These are phyloP conservation scores for Alternaria burnsii DNA, from an alignment of 2,329 filamentous ascomycete species.

Conservation along the genomic window DNA sequence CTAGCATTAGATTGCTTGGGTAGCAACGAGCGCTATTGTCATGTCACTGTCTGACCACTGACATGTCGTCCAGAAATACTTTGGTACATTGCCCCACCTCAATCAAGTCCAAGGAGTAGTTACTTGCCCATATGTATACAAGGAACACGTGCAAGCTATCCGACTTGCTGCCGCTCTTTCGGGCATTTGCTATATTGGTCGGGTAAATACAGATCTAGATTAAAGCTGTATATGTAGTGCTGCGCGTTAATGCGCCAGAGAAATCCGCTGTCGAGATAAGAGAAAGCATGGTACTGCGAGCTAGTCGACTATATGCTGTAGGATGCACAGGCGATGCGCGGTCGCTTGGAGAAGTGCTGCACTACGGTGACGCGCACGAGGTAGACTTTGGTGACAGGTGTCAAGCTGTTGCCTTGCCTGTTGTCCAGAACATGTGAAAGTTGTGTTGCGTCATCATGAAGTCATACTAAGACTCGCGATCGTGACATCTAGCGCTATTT, in stretches of 20 bases:
- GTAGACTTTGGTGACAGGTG: slow-evolving; percentile 1
- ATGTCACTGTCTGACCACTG: slow-evolving; percentile 1
- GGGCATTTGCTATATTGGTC: slow-evolving; percentile 9
- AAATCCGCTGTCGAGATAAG: slow-evolving; percentile 12
- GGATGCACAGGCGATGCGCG: slow-evolving; percentile 17
- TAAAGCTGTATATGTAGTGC: slow-evolving; percentile 8
- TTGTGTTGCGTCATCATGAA: slow-evolving; percentile 11
- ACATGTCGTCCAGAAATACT: slow-evolving; percentile 10
- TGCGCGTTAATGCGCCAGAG: neutral
- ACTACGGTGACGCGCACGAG: slow-evolving; percentile 8
- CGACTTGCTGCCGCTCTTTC: slow-evolving; percentile 1
- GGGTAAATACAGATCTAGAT: slow-evolving; percentile 15
- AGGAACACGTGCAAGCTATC: slow-evolving; percentile 1
- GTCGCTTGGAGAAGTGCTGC: slow-evolving; percentile 13
- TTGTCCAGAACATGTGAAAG: slow-evolving; percentile 7
- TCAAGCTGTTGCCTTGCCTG: slow-evolving; percentile 2
- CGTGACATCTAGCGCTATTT: neutral
- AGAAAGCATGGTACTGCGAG: slow-evolving; percentile 2
- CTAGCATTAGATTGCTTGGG: neutral
- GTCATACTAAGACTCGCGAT: slow-evolving; percentile 1
- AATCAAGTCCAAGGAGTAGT: slow-evolving; percentile 8
- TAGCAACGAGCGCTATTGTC: neutral
- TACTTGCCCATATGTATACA: neutral
- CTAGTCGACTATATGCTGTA: neutral
- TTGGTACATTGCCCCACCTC: slow-evolving; percentile 9